phyloP scores from a whole-genome alignment of 768 basidiomycete species.

The Termitomyces sp. region DNA sequence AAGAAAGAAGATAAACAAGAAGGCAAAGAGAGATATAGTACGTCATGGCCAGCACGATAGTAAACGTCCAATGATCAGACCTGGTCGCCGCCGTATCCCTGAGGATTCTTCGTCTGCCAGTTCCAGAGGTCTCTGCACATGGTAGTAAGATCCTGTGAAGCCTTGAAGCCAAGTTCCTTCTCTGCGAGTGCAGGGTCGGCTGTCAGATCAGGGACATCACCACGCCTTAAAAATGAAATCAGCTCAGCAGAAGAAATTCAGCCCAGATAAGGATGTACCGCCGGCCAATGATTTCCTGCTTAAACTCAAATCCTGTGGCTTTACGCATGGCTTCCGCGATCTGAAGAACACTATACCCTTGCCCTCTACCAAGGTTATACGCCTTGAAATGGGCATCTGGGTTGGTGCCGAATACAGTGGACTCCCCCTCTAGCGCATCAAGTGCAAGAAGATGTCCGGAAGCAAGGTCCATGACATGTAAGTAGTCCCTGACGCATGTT shows the following conservation, averaged over 20 bases:
- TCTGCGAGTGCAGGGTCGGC: constrained; percentile 91
- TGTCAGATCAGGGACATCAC: constrained; percentile 95
- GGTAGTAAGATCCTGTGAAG: constrained; percentile 72
- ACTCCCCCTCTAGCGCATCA: constrained; percentile 67
- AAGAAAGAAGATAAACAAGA: background rate
- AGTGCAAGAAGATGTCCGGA: constrained; percentile 89
- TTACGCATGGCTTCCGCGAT: constrained; percentile 94
- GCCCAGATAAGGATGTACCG: constrained; percentile 50
- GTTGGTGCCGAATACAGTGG: constrained; percentile 55
- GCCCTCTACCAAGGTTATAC: constrained; percentile 95
- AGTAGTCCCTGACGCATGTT: constrained; percentile 95
- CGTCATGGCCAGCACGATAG: background rate
- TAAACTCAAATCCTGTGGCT: constrained; percentile 84
- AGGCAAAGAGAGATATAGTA: background rate
- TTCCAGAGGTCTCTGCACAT: constrained; percentile 99
- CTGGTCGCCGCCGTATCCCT: constrained; percentile 49
- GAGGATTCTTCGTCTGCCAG: constrained; percentile 93
- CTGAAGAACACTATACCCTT: constrained; percentile 88
- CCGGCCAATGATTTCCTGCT: constrained; percentile 86
- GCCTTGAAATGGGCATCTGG: constrained; percentile 74
- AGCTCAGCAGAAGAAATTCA: background rate
- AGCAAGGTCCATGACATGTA: constrained; percentile 94
- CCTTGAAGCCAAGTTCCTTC: constrained; percentile 90
- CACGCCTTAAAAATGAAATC: constrained; percentile 49
- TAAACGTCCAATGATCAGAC: background rate